Base-by-base conservation (phyloP, 768 basidiomycete species). In the Suillus fuscotomentosus region DNA sequence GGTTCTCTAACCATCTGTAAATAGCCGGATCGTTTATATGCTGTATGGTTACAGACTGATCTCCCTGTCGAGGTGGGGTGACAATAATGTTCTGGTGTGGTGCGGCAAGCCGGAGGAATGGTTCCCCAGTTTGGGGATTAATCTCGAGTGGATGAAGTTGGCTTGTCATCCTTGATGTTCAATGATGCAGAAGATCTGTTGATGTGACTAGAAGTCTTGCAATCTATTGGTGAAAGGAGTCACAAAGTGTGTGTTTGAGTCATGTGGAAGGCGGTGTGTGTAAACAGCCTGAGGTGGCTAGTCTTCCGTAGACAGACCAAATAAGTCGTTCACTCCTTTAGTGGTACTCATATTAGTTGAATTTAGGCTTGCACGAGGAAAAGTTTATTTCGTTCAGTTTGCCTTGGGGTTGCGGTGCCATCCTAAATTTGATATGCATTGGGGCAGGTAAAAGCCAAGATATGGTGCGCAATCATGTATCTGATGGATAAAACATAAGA, bases 61-160 rank as follows among this genome's bases (percentile, higher is more conserved):
- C 86, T 43, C 71, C 73, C 31, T 69, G 60, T 47, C 88, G 84
- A 20, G 85, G 84, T 20, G 88, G 83, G 8, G 88, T 89, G 43
- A 89, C 65, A 62, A 89, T 82, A 66, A 89, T 84, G 64, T 78
- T 78, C 55, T 84, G 79, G 62, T 80, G 77, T 45, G 86, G 86
- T 42, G 73, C 67, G 5, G 80, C 76, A 24, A 90, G 79, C 13
- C 82, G 83, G 17, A 89, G 78, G 72, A 84, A 89, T 1, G 81
- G 82, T 67, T 88, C 86, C 51, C 80, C 80, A 2, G 82, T 84
- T 31, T 61, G 60, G 3, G 76, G 61, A 61, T 84, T 79, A 57
- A 78, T 65, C 70, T 81, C 76, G 9, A 84, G 78, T 0, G 83
- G 83, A 48, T 75, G 70, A 50, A 75, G 62, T 34, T 76, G 78